Evolutionary conservation across 169 alveolate genomes (phyloP).

Genomic region (Sarcocystis neurona): DNA sequence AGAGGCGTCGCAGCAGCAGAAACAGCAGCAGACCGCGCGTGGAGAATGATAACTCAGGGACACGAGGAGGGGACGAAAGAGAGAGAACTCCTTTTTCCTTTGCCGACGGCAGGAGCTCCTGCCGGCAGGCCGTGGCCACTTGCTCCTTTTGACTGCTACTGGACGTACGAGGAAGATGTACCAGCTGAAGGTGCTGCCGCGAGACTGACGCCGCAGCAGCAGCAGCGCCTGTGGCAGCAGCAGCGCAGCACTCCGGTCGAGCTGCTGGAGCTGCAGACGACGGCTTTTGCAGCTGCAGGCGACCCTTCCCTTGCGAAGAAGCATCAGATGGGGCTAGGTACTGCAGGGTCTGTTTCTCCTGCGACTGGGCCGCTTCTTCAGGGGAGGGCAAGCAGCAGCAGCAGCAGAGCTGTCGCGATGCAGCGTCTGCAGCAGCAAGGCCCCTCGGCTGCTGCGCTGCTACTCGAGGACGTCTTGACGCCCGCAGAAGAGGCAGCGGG

Average conservation of each 20-base stretch:
- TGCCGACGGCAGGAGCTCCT: too few relatives aligned
- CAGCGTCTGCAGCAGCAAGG: background rate
- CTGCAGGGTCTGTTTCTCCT: too few relatives aligned
- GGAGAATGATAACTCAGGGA: background rate
- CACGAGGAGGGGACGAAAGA: background rate
- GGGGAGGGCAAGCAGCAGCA: background rate
- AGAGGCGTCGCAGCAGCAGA: too few relatives aligned
- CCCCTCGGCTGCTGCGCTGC: conserved; percentile 8
- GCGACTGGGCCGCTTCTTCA: too few relatives aligned
- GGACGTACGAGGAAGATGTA: conserved; percentile 7
- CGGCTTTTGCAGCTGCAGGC: too few relatives aligned
- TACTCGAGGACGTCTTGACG: background rate
- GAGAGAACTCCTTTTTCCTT: background rate
- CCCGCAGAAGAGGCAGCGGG: too few relatives aligned
- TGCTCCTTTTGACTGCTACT: background rate
- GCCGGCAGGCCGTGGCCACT: background rate
- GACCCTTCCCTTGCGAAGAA: too few relatives aligned
- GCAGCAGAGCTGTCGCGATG: background rate
- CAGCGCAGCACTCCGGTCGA: background rate
- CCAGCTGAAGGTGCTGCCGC: background rate
- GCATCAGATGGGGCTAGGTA: too few relatives aligned
- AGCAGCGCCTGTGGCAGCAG: background rate
- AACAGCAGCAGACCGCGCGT: background rate
- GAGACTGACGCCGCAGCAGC: background rate
- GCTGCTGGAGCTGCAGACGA: background rate